Evolutionary conservation across 2,329 filamentous ascomycete species (phyloP), one percentile per base, ranked within the genome.

Genomic region (Penicillium sp.): DNA sequence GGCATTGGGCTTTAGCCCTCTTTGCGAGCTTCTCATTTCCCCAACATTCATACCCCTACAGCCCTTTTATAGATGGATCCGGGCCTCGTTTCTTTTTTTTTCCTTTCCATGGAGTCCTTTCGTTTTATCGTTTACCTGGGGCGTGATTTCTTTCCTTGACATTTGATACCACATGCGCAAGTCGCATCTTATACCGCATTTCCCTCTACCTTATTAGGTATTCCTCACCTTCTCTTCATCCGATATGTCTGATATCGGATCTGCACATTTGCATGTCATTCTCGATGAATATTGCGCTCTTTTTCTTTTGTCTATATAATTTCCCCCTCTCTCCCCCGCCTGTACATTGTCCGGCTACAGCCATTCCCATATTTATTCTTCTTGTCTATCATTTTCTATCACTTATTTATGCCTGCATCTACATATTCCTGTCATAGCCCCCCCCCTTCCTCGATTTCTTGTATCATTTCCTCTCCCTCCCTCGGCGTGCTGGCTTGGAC

Each of bases 31-130:
- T 59, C 56, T 57, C 46, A 59, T 67, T 61, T 68, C 57, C 24
- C 26, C 29, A 53, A 65, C 61, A 43, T 67, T 72, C 72, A 74
- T 75, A 74, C 72, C 71, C 71, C 67, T 59, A 66, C 57, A 72
- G 68, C 72, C 68, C 67, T 62, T 68, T 72, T 61, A 72, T 72
- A 74, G 69, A 73, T 68, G 63, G 63, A 67, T 62, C 58, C 60
- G 69, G 52, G 69, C 68, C 68, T 72, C 61, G 69, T 68, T 70
- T 64, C 56, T 57, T 67, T 67, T 63, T 57, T 67, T 67, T 63
- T 64, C 61, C 60, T 61, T 63, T 50, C 62, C 54, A 55, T 62
- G 65, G 66, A 61, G 58, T 65, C 60, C 54, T 68, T 63, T 64
- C 59, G 26, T 57, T 66, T 50, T 29, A 43, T 32, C 53, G 48